Base-by-base conservation (phyloP, 164 flowering plant species). In the Cinnamomum micranthum region DNA sequence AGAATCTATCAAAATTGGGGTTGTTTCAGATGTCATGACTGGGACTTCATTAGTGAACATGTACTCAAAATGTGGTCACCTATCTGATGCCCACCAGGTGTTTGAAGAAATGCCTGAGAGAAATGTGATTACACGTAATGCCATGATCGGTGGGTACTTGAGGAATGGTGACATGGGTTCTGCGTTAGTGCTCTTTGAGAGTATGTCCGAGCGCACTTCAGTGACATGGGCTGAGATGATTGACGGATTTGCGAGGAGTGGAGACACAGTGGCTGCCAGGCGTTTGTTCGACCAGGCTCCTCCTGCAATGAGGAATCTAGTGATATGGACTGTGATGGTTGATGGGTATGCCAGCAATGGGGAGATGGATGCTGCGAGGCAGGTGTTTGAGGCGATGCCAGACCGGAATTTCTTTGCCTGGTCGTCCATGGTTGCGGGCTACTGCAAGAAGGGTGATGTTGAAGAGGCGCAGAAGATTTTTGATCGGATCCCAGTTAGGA, bases 261-360 rank as follows among this genome's bases (percentile, higher is more conserved):
- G 94, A 19, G 86, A 89, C 71, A 75, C 75, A 20, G 79, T 20
- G 4, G 77, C 65, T 55, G 97, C 97, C 10, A 81, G 94, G 86
- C 33, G 55, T 15, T 58, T 87, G 74, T 93, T 93, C 67, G 86
- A 91, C 28, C 65, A 50, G 55, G 84, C 85, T 11, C 94, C 92
- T 1, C 17, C 11, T 24, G 85, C 77, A 68, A 65, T 87, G 86
- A 91, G 65, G 84, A 90, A 79, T 82, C 88, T 90, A 72, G 88
- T 87, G 51, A 85, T 87, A 6, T 93, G 97, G 96, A 89, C 90
- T 72, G 92, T 87, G 70, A 87, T 91, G 92, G 87, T 93, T 74
- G 87, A 88, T 79, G 97, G 89, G 79, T 91, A 89, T 80, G 85
- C 83, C 4, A 81, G 84, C 13, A 84, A 86, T 80, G 93, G 89